Conservation (phyloP, 805 yeast species). For the Ogataea ganodermae region DNA sequence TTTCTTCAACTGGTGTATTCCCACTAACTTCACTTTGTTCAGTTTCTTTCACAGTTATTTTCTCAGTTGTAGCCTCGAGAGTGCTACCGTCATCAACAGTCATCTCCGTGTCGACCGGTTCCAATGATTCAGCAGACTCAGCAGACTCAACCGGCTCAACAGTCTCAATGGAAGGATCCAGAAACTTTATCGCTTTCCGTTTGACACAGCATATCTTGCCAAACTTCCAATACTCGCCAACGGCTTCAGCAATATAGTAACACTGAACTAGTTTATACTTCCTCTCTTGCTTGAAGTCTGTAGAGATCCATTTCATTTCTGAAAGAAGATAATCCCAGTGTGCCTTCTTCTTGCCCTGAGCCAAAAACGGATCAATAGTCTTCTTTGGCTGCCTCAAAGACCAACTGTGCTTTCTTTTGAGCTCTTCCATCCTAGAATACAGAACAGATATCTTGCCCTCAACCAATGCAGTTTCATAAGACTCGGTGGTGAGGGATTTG, state of each 20-base stretch:
- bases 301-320: constrained; percentile 84
- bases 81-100: constrained; percentile 4
- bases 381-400: constrained; percentile 81
- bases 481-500: constrained; percentile 80
- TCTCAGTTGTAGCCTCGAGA: not conserved
- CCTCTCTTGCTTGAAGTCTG: constrained; percentile 70
- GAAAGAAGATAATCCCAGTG: constrained; percentile 75
- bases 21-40: not conserved
- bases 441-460: constrained; percentile 92
- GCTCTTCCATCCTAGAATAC: constrained; percentile 87
- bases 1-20: not conserved
- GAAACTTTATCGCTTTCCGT: constrained; percentile 43
- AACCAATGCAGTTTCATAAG: constrained; percentile 78
- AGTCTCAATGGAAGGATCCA: constrained; percentile 22
- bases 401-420: constrained; percentile 87
- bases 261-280: constrained; percentile 74
- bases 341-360: constrained; percentile 40
- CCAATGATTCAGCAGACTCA: not conserved
- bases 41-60: not conserved
- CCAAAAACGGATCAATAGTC: constrained; percentile 64
- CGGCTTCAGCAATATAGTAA: constrained; percentile 66
- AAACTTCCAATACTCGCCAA: constrained; percentile 73
- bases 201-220: constrained; percentile 72
- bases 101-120: constrained; percentile 1
- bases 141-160: not conserved